These are phyloP conservation scores for Hypoxylon sp. DNA, from an alignment of 2,329 filamentous ascomycete species.

Conservation along the genomic window DNA sequence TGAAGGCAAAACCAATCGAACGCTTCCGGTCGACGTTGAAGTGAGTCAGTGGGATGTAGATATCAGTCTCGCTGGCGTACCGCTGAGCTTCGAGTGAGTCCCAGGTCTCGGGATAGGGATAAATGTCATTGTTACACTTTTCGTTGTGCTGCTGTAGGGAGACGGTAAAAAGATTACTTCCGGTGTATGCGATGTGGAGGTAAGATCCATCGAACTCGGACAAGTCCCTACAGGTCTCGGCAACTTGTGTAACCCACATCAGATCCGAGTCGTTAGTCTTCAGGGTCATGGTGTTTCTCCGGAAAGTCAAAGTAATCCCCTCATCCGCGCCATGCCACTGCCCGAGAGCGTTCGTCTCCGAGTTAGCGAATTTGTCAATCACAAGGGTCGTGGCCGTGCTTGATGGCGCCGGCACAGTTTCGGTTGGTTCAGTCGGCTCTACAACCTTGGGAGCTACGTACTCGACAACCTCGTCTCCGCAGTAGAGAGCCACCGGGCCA, in stretches of 20 bases:
- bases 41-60: slow-evolving; percentile 77
- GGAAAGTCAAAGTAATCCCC: slow-evolving; percentile 66
- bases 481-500: slow-evolving; percentile 72
- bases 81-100: slow-evolving; percentile 76
- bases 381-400: slow-evolving; percentile 66
- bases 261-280: slow-evolving; percentile 72
- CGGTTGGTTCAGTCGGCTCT: slow-evolving; percentile 59
- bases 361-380: slow-evolving; percentile 72
- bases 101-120: slow-evolving; percentile 76
- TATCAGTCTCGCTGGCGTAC: slow-evolving; percentile 68
- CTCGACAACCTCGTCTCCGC: slow-evolving; percentile 64
- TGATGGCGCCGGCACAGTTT: slow-evolving; percentile 65
- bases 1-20: slow-evolving; percentile 72
- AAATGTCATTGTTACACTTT: slow-evolving; percentile 67
- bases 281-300: slow-evolving; percentile 67
- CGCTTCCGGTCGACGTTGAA: slow-evolving; percentile 73
- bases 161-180: slow-evolving; percentile 74
- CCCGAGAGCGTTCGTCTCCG: slow-evolving; percentile 70
- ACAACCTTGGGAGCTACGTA: slow-evolving; percentile 63
- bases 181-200: slow-evolving; percentile 75
- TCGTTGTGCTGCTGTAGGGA: slow-evolving; percentile 77
- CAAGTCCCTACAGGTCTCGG: slow-evolving; percentile 69
- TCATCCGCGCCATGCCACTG: slow-evolving; percentile 78
- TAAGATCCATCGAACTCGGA: slow-evolving; percentile 69
- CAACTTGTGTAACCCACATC: slow-evolving; percentile 72